A percentile compares a stretch with the other conserved stretches of the same genome.
Evolutionary conservation across 345 rosid genomes (phyloP).

Genomic region (Bretschneidera sinensis): DNA sequence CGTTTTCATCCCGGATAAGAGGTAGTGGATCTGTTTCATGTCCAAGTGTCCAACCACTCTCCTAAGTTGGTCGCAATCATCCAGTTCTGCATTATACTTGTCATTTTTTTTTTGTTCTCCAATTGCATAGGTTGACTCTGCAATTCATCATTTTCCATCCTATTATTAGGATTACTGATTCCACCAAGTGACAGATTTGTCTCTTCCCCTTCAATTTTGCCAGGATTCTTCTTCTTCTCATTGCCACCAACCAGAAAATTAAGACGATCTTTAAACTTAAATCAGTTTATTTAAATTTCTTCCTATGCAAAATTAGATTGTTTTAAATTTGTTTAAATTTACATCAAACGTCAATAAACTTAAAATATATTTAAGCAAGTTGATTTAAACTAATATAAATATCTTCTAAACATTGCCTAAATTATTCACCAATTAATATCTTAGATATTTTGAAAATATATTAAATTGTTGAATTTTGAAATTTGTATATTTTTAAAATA

Average conservation of each 20-base stretch:
- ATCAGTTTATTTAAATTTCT: too few relatives aligned
- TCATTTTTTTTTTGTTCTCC: background rate
- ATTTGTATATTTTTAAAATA: too few relatives aligned
- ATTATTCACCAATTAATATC: too few relatives aligned
- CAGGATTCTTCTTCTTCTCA: slow-evolving; percentile 9
- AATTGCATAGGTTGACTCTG: slow-evolving; percentile 4
- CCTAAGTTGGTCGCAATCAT: background rate
- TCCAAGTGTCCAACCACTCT: background rate
- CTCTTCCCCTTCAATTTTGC: background rate
- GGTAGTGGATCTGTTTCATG: background rate
- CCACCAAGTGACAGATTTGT: background rate
- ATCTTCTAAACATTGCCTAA: too few relatives aligned
- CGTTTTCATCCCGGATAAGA: background rate
- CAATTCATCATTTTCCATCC: background rate
- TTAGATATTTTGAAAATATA: too few relatives aligned
- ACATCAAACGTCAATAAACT: too few relatives aligned
- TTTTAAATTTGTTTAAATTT: too few relatives aligned
- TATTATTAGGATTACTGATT: background rate
- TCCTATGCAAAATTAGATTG: too few relatives aligned
- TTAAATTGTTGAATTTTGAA: too few relatives aligned
- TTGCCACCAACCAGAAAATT: background rate
- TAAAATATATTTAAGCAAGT: too few relatives aligned
- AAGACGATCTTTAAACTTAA: too few relatives aligned
- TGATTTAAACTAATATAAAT: too few relatives aligned
- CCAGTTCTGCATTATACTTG: background rate